Conservation (phyloP, 108 stramenopile genomes). For the Seminavis robusta region DNA sequence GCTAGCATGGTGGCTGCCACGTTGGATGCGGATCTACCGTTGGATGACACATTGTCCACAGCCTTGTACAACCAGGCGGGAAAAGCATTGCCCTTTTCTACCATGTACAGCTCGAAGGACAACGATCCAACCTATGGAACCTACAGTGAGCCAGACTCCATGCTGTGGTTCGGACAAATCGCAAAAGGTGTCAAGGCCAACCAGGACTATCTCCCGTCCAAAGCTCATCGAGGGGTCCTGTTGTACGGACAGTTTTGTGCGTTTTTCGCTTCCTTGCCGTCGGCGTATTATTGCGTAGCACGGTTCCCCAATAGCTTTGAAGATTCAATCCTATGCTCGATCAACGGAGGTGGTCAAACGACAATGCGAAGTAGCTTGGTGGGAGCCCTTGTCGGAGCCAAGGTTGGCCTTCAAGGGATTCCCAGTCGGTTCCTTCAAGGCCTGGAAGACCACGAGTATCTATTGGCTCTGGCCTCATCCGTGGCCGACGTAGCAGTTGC, state of each 20-base stretch:
- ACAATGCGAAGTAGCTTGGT: slow-evolving; percentile 11
- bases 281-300: slow-evolving; percentile 11
- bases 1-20: slow-evolving; percentile 4
- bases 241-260: slow-evolving; percentile 14
- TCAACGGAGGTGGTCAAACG: slow-evolving; percentile 15
- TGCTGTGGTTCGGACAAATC: slow-evolving; percentile 12
- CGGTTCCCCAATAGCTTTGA: slow-evolving; percentile 9
- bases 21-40: slow-evolving; percentile 8
- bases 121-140: slow-evolving; percentile 8
- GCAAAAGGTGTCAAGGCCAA: slow-evolving; percentile 7
- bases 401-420: slow-evolving; percentile 3
- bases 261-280: slow-evolving; percentile 8
- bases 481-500: slow-evolving; percentile 4
- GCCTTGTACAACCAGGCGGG: slow-evolving; percentile 8
- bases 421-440: slow-evolving; percentile 6
- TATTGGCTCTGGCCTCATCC: neutral
- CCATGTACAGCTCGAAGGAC: neutral
- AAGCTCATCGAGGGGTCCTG: slow-evolving; percentile 9
- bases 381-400: slow-evolving; percentile 8
- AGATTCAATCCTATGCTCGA: slow-evolving; percentile 11
- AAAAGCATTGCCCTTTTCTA: slow-evolving; percentile 11
- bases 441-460: slow-evolving; percentile 6
- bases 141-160: slow-evolving; percentile 6
- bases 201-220: neutral
- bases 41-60: neutral